Conservation (phyloP, 768 basidiomycete genomes). For the Mycena vitilis region DNA sequence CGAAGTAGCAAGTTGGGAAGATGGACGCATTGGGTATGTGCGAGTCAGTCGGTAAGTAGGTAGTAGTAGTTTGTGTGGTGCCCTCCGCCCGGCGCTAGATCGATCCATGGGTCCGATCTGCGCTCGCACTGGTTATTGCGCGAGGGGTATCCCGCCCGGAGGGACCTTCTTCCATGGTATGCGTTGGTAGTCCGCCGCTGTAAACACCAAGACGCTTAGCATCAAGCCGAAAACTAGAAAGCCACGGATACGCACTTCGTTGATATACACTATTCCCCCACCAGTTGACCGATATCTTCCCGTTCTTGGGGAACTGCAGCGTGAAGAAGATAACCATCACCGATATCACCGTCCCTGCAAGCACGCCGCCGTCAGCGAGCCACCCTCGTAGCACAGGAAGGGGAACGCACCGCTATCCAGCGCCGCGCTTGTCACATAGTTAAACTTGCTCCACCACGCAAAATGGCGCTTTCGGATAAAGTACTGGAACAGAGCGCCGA, state of each 20-base stretch:
- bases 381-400: not conserved
- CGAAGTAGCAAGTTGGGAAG: too few relatives aligned
- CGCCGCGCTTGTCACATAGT: conserved; percentile 88
- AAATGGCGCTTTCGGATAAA: conserved; percentile 78
- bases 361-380: not conserved
- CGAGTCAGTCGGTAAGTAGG: too few relatives aligned
- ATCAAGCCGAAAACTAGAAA: conserved; percentile 12
- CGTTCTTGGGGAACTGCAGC: conserved; percentile 70
- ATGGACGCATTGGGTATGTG: too few relatives aligned
- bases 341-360: conserved; percentile 67
- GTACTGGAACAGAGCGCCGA: conserved; percentile 92
- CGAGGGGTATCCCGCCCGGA: conserved; percentile 55
- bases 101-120: not conserved
- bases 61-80: too few relatives aligned
- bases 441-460: conserved; percentile 94
- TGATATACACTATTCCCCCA: conserved; percentile 77
- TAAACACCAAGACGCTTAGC: not conserved
- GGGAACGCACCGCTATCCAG: conserved; percentile 64
- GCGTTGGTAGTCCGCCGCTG: conserved; percentile 65
- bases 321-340: conserved; percentile 85
- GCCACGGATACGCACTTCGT: conserved; percentile 60
- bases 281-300: conserved; percentile 69
- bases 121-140: not conserved
- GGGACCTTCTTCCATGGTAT: conserved; percentile 58
- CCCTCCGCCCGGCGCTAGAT: not conserved